Conservation (phyloP, 2,329 filamentous ascomycete species). For the Fusarium oxysporum region DNA sequence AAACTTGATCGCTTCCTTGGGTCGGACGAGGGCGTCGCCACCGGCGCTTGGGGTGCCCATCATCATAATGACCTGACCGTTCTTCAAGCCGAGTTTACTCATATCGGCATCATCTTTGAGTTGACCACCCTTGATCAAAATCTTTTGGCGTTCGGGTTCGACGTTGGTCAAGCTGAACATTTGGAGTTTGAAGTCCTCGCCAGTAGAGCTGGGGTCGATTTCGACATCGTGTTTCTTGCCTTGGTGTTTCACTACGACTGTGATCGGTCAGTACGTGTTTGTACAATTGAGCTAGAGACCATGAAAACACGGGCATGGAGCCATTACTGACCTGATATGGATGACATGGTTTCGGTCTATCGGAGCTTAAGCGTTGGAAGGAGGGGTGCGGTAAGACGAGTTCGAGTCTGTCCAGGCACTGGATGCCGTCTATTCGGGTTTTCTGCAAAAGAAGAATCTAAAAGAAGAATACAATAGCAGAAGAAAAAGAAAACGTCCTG, state of each 20-base stretch:
- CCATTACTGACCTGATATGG: conserved; percentile 63
- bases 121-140: conserved; percentile 92
- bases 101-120: conserved; percentile 95
- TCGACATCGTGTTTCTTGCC: conserved; percentile 97
- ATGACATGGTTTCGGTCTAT: conserved; percentile 59
- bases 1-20: conserved; percentile 86
- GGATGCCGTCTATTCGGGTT: neutral
- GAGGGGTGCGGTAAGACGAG: neutral
- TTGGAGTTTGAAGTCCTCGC: conserved; percentile 95
- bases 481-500: neutral
- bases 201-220: conserved; percentile 83
- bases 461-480: neutral
- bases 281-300: neutral
- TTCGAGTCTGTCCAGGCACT: neutral
- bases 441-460: neutral
- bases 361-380: conserved; percentile 21
- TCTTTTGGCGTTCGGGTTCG: conserved; percentile 95
- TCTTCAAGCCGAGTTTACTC: conserved; percentile 84
- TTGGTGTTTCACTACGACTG: conserved; percentile 93
- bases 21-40: conserved; percentile 71
- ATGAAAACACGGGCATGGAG: conserved; percentile 8
- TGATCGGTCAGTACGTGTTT: conserved; percentile 28
- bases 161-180: conserved; percentile 95
- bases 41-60: conserved; percentile 87
- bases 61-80: conserved; percentile 92